phyloP scores from a whole-genome alignment of 805 yeast species.

The Candida succiphila region DNA sequence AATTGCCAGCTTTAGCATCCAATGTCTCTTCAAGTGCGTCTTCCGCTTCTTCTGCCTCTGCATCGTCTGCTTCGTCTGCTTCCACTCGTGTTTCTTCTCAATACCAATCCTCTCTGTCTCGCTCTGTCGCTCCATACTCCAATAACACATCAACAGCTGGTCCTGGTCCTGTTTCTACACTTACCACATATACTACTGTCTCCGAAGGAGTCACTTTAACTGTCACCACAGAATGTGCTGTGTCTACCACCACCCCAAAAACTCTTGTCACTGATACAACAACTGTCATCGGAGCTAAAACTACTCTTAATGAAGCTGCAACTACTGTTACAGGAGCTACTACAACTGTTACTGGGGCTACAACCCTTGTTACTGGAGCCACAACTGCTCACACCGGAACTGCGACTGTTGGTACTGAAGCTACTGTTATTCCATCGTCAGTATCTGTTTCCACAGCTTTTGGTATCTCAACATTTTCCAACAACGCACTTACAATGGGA shows the following conservation, averaged over 20 bases:
- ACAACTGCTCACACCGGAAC: too few species aligned
- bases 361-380: neutral
- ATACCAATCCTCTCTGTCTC: slow-evolving; percentile 1
- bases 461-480: slow-evolving; percentile 1
- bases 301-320: neutral
- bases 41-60: neutral
- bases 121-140: slow-evolving; percentile 2
- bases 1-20: slow-evolving; percentile 14
- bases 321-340: neutral
- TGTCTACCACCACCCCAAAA: neutral
- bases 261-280: neutral
- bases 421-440: too few species aligned
- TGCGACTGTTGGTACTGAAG: too few species aligned
- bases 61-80: neutral
- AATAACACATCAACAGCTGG: slow-evolving; percentile 2
- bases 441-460: neutral
- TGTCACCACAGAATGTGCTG: slow-evolving; percentile 2
- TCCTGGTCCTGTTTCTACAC: neutral
- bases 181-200: slow-evolving; percentile 3
- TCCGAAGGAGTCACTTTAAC: slow-evolving; percentile 4
- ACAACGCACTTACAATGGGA: too few species aligned
- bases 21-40: neutral
- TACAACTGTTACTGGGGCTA: neutral
- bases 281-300: neutral
- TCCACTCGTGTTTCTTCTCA: slow-evolving; percentile 1